These are phyloP conservation scores for Flaveria brownii DNA, from an alignment of 129 eudicot species.

Conservation along the genomic window DNA sequence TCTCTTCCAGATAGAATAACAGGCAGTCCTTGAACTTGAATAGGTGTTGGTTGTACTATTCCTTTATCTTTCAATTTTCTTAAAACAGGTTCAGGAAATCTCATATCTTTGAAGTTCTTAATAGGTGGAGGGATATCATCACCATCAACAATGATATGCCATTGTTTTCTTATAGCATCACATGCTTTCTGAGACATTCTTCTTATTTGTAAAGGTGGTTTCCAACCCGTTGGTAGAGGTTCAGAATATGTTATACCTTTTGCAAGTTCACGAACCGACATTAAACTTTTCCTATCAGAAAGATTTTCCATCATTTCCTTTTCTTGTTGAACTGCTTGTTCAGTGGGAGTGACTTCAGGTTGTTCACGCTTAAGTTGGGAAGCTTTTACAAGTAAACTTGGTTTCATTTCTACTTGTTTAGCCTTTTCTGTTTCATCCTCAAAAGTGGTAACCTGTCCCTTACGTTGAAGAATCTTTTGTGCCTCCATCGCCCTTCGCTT, in stretches of 20 bases:
- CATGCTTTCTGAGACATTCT: conserved; percentile 60
- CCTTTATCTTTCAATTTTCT: conserved; percentile 66
- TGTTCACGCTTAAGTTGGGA: conserved; percentile 73
- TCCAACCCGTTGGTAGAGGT: conserved; percentile 77
- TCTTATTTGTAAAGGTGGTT: conserved; percentile 62
- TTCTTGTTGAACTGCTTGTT: conserved; percentile 66
- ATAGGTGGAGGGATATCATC: conserved; percentile 85
- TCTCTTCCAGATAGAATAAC: conserved; percentile 77
- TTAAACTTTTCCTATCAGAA: conserved; percentile 59
- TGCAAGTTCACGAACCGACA: conserved; percentile 78
- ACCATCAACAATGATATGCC: conserved; percentile 86
- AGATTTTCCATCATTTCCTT: conserved; percentile 79
- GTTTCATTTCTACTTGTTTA: conserved; percentile 58
- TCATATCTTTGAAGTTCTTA: conserved; percentile 71
- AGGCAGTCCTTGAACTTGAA: conserved; percentile 87
- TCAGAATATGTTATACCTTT: conserved; percentile 71
- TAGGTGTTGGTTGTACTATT: conserved; percentile 75
- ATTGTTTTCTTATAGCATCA: conserved; percentile 58
- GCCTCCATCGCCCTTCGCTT: conserved; percentile 83
- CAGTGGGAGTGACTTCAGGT: conserved; percentile 66
- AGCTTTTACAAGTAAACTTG: conserved; percentile 74
- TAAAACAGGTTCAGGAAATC: conserved; percentile 73
- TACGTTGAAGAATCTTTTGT: conserved; percentile 67
- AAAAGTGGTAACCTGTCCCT: conserved; percentile 46
- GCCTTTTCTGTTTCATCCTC: conserved; percentile 60